Evolutionary conservation across 148 eudicot genomes (phyloP).

Genomic region (Rhododendron williamsianum): DNA sequence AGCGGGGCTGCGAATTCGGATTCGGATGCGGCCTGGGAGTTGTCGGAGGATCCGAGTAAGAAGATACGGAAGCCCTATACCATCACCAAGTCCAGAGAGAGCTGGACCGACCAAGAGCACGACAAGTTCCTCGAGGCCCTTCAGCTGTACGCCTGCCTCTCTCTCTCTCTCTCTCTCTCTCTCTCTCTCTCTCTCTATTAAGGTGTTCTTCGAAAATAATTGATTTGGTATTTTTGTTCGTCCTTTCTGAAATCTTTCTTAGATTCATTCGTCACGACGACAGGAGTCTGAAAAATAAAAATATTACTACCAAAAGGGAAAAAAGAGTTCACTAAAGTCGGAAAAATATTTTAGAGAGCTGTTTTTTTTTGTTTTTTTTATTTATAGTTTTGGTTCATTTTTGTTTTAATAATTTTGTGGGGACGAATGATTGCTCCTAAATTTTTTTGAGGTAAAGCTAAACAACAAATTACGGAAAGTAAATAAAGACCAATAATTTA

Average conservation of each 20-base stretch:
- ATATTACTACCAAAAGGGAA: neutral
- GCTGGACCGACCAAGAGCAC: slow-evolving; percentile 59
- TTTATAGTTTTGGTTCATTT: neutral
- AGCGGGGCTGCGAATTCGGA: neutral
- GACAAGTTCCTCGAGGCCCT: slow-evolving; percentile 69
- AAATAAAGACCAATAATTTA: neutral
- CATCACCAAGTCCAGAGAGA: slow-evolving; percentile 59
- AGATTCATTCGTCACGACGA: neutral
- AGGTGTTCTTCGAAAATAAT: too few relatives aligned
- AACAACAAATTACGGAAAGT: neutral
- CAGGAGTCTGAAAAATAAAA: neutral
- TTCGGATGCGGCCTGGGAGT: neutral
- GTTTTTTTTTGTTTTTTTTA: too few relatives aligned
- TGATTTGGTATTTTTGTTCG: neutral
- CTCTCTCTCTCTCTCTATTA: neutral
- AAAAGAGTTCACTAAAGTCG: neutral
- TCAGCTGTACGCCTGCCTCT: slow-evolving; percentile 35
- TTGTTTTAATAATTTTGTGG: neutral
- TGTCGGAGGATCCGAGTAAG: slow-evolving; percentile 33
- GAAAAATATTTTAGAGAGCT: neutral
- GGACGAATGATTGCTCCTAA: neutral
- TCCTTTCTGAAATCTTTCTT: neutral
- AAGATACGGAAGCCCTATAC: slow-evolving; percentile 59
- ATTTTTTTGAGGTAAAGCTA: neutral
- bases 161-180: slow-evolving; percentile 1